Evolutionary conservation across 2,329 filamentous ascomycete species (phyloP), one percentile per base, ranked within the genome.

Genomic region (Scleromitrula shiraiana): DNA sequence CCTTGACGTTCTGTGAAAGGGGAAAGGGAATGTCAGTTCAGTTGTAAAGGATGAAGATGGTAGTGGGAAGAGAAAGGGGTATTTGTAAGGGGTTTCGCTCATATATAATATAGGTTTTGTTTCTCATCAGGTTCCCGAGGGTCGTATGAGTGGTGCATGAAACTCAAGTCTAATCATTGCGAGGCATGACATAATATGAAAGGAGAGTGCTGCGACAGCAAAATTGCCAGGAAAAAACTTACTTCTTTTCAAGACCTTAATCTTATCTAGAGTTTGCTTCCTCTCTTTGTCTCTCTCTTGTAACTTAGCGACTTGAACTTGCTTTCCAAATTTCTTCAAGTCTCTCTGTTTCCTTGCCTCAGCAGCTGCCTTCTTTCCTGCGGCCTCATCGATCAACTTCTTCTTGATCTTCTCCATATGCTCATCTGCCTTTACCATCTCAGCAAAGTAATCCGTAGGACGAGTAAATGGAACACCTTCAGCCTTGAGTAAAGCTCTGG

Each of bases 301-400:
- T 67, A 95, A 71, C 74, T 95, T 96, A 51, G 90, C 90, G 51
- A 95, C 80, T 73, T 98, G 93, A 45, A 97, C 93, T 67, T 95
- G 88, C 74, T 98, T 98, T 66, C 93, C 93, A 65, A 97, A 98
- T 72, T 97, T 98, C 82, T 96, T 97, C 62, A 97, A 75, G 67
- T 98, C 93, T 55, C 93, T 78, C 72, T 91, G 83, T 70, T 89
- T 89, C 65, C 89, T 80, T 6, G 93, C 93, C 68, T 98, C 93
- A 20, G 86, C 82, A 23, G 88, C 79, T 1, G 93, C 91, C 74
- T 95, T 95, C 76, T 95, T 95, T 53, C 81, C 76, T 9, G 91
- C 87, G 0, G 91, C 93, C 63, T 94, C 88, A 62, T 97, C 90
- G 53, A 95, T 77, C 61, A 97, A 73, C 76, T 94, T 95, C 62